These are phyloP conservation scores for Aspergillus ochraceoroseus DNA, from an alignment of 2,329 filamentous ascomycete genomes.

Conservation along the genomic window DNA sequence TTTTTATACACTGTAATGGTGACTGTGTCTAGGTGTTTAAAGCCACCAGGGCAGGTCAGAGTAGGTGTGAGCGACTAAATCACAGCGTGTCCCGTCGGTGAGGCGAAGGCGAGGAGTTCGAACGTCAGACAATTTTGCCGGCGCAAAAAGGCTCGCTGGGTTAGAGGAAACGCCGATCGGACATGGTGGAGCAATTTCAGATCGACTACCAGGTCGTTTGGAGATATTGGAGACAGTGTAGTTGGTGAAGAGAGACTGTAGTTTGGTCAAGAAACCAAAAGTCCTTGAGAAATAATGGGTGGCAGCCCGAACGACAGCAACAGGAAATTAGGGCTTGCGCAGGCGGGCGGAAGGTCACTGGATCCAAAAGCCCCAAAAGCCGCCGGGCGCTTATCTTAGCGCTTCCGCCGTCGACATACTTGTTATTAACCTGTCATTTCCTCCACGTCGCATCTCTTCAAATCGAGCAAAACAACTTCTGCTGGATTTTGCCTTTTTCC, in stretches of 20 bases:
- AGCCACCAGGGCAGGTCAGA: conserved; percentile 2
- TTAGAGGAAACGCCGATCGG: conserved; percentile 11
- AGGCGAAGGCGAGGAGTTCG: conserved; percentile 20
- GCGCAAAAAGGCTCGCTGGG: conserved; percentile 16
- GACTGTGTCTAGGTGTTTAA: not conserved
- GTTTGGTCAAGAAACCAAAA: conserved; percentile 5
- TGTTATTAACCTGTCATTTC: too few species aligned
- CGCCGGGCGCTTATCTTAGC: conserved; percentile 24
- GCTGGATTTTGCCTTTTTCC: conserved; percentile 23
- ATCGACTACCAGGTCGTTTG: conserved; percentile 14
- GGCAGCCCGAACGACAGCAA: conserved; percentile 20
- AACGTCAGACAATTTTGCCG: conserved; percentile 17
- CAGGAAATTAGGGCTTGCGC: conserved; percentile 40
- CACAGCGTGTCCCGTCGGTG: conserved; percentile 17
- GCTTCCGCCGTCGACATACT: conserved; percentile 11
- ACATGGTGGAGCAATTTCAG: conserved; percentile 13
- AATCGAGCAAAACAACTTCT: not conserved
- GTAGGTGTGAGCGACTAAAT: conserved; percentile 4
- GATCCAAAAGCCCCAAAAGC: conserved; percentile 28
- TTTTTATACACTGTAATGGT: conserved; percentile 7
- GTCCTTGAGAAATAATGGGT: conserved; percentile 6
- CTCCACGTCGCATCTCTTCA: conserved; percentile 5
- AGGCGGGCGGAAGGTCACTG: conserved; percentile 28
- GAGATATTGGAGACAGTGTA: conserved; percentile 5
- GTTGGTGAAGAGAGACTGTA: conserved; percentile 7